phyloP scores from a whole-genome alignment of 805 yeast genomes.

The Citeromyces nyonsensis region DNA sequence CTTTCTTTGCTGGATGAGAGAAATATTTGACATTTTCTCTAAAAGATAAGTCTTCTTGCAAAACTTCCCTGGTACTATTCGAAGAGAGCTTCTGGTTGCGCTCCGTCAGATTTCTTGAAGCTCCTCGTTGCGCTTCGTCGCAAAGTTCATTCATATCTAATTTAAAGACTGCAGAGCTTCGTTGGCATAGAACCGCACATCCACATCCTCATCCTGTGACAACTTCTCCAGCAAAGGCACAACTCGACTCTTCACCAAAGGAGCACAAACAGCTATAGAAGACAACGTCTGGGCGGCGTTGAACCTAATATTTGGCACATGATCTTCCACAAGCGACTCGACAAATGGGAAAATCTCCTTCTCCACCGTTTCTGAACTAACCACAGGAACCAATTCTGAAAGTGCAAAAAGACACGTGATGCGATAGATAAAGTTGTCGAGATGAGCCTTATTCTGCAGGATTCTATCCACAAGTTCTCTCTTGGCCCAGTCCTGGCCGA shows the following conservation, averaged over 20 bases:
- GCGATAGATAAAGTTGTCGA: slow-evolving; percentile 72
- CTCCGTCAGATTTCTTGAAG: too few relatives aligned
- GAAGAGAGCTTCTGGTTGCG: too few relatives aligned
- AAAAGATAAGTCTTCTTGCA: too few relatives aligned
- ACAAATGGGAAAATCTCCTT: slow-evolving; percentile 69
- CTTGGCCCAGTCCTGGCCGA: slow-evolving; percentile 92
- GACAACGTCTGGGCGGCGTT: slow-evolving; percentile 70
- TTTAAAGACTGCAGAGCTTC: slow-evolving; percentile 34
- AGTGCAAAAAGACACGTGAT: slow-evolving; percentile 83
- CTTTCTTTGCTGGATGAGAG: too few relatives aligned
- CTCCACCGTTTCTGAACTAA: slow-evolving; percentile 38
- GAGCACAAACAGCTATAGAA: slow-evolving; percentile 9
- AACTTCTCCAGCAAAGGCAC: slow-evolving; percentile 52
- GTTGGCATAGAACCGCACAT: slow-evolving; percentile 76
- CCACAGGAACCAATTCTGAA: slow-evolving; percentile 66
- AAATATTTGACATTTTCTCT: too few relatives aligned
- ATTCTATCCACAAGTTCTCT: slow-evolving; percentile 68
- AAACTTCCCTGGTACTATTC: too few relatives aligned
- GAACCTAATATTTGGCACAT: slow-evolving; percentile 90
- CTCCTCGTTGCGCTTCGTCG: too few relatives aligned
- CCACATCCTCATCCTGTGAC: slow-evolving; percentile 63
- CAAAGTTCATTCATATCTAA: too few relatives aligned
- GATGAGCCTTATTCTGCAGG: slow-evolving; percentile 25
- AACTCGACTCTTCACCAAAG: slow-evolving; percentile 33
- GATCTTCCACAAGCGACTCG: slow-evolving; percentile 54